Conservation (phyloP, 1,284 basidiomycete species). For the Gymnopus androsaceus region DNA sequence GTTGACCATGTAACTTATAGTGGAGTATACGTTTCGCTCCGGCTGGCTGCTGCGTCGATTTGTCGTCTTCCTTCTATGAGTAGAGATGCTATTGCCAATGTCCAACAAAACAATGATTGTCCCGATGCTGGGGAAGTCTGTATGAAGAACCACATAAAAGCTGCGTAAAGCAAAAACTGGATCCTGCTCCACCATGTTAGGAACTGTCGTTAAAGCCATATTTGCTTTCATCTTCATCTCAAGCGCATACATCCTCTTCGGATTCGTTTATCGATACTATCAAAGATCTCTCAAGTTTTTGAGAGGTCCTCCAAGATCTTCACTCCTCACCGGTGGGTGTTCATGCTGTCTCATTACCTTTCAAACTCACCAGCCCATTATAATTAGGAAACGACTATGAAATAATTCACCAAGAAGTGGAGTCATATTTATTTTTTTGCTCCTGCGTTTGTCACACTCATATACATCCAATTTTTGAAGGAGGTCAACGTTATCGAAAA, state of each 20-base stretch:
- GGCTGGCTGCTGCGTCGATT: too few relatives aligned
- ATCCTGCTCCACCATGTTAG: neutral
- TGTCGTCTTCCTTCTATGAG: too few relatives aligned
- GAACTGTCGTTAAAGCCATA: neutral
- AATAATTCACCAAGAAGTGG: conserved; percentile 22
- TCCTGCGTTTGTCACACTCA: neutral
- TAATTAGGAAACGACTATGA: conserved; percentile 26
- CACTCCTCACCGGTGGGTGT: conserved; percentile 10
- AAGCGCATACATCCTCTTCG: neutral
- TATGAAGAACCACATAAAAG: too few relatives aligned
- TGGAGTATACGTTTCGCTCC: too few relatives aligned
- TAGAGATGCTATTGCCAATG: too few relatives aligned
- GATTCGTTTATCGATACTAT: conserved; percentile 2
- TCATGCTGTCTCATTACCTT: neutral
- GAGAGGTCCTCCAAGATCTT: conserved; percentile 14
- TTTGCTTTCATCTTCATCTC: neutral
- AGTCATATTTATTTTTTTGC: neutral
- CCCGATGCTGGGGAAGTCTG: too few relatives aligned
- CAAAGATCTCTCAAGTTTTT: conserved; percentile 12
- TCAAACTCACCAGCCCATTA: neutral
- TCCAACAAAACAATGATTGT: too few relatives aligned
- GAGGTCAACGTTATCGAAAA: conserved; percentile 34
- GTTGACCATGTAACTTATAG: too few relatives aligned
- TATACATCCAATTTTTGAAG: neutral
- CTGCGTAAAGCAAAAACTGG: too few relatives aligned